A percentile compares a stretch with the other conserved stretches of the same genome.
These are phyloP conservation scores for Tetrapisispora phaffii DNA, from an alignment of 805 yeast genomes.

Conservation along the genomic window DNA sequence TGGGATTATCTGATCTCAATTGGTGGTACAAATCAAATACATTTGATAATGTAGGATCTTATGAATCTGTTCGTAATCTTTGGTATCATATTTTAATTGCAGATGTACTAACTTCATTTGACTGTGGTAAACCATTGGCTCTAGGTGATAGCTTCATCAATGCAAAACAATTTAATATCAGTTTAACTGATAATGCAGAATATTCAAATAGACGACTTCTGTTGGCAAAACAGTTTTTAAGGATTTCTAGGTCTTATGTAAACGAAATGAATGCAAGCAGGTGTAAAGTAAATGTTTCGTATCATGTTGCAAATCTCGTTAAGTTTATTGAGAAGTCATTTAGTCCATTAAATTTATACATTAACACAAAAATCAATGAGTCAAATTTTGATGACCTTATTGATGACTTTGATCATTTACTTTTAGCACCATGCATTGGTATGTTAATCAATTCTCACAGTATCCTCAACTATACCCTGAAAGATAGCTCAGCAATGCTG, in stretches of 20 bases:
- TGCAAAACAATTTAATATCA: background rate
- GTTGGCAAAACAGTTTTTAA: constrained; percentile 9
- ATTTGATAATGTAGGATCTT: constrained; percentile 10
- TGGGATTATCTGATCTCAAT: constrained; percentile 19
- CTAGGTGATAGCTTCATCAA: constrained; percentile 14
- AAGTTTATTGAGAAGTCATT: constrained; percentile 11
- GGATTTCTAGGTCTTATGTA: constrained; percentile 9
- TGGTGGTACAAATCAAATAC: constrained; percentile 13
- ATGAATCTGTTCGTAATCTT: constrained; percentile 5
- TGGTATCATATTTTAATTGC: constrained; percentile 21
- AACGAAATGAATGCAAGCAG: constrained; percentile 9
- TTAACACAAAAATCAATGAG: constrained; percentile 6
- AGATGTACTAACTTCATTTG: constrained; percentile 21
- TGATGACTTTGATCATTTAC: constrained; percentile 18
- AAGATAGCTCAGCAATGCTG: constrained; percentile 4
- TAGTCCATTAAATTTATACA: constrained; percentile 12
- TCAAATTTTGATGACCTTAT: constrained; percentile 11
- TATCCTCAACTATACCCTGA: constrained; percentile 10
- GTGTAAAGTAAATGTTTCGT: constrained; percentile 5
- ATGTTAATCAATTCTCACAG: constrained; percentile 18
- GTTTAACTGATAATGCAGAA: background rate
- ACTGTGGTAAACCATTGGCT: constrained; percentile 22
- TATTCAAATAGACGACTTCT: constrained; percentile 3
- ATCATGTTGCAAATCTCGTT: constrained; percentile 7
- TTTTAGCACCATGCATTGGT: constrained; percentile 15